A percentile compares a stretch with the other conserved stretches of the same genome.
These are phyloP conservation scores for Phytophthora macrochlamydospora DNA, from an alignment of 352 stramenopile genomes.

Conservation along the genomic window DNA sequence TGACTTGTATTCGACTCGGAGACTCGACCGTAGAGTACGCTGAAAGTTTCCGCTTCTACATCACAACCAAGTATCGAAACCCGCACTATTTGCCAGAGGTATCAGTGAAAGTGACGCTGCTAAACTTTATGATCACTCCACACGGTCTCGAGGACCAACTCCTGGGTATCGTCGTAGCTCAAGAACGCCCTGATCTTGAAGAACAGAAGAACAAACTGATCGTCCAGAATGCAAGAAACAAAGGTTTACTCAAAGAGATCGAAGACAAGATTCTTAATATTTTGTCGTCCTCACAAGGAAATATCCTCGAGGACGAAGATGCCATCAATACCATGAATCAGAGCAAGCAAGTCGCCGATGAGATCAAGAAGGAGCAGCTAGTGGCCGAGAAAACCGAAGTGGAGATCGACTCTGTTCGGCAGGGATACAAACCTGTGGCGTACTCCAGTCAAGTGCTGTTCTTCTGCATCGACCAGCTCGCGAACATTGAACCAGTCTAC, in stretches of 20 bases:
- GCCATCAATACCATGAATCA: conserved; percentile 94
- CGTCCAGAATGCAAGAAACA: conserved; percentile 91
- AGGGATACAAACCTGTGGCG: conserved; percentile 89
- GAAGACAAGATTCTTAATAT: conserved; percentile 95
- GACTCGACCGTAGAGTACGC: conserved; percentile 93
- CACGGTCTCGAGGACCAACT: conserved; percentile 93
- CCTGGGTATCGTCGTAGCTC: conserved; percentile 91
- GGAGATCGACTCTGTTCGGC: conserved; percentile 90
- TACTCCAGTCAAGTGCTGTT: conserved; percentile 94
- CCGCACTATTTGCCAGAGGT: conserved; percentile 94
- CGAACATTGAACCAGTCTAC: conserved; percentile 94
- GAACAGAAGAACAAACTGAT: conserved; percentile 94
- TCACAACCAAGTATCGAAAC: conserved; percentile 94
- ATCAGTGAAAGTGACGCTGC: conserved; percentile 92
- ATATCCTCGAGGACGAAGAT: conserved; percentile 94
- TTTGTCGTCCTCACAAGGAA: conserved; percentile 89
- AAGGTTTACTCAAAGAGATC: conserved; percentile 92
- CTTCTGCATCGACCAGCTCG: conserved; percentile 94
- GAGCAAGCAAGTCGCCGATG: conserved; percentile 89
- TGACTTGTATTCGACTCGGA: conserved; percentile 92
- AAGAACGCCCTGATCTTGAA: conserved; percentile 93
- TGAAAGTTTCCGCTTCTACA: conserved; percentile 94
- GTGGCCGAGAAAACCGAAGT: conserved; percentile 91
- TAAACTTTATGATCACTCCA: conserved; percentile 97
- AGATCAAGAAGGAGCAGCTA: conserved; percentile 93